Evolutionary conservation across 2,329 filamentous ascomycete genomes (phyloP), one percentile per base, ranked within the genome.

Genomic region (Penicillium sp.): DNA sequence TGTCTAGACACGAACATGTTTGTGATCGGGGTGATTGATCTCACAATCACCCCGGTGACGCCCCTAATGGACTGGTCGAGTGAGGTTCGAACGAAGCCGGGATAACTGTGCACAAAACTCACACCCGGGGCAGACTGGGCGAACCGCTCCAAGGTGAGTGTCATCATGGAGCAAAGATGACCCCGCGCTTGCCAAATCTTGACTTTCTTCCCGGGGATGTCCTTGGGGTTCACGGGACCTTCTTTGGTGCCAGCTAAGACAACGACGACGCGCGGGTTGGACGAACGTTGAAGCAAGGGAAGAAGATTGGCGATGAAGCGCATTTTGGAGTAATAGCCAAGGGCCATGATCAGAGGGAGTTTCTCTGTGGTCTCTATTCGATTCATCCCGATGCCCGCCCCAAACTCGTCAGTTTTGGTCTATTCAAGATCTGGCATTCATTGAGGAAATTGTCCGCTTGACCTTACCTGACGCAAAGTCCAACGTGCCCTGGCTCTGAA

Each of bases 31-130:
- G 33, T 33, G 4, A 43, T 32, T 2, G 40, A 43, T 34, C 24
- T 43, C 40, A 43, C 33, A 3, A 35, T 11, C 3, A 7, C 29
- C 13, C 40, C 40, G 0, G 40, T 43, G 8, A n/a, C 29, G 1
- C 40, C 40, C 9, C 33, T 43, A 18, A 43, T 43, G 18, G 40
- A 43, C 18, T 43, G 32, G 8, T 9, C 40, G 9, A 44, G 42
- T 12, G 42, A 34, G 6, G 42, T 44, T 9, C 11, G 32, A 3
- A 47, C 45, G 8, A 41, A 36, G 11, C 45, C 45, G 4, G 39
- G 45, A 32, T 41, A 47, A 24, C 29, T 39, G 18, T 47, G 45
- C 32, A 47, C 32, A 27, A 42, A 47, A 33, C 45, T 42, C 4
- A 42, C 45, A 12, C 26, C 12, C 3, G 45, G 33, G 0, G 38